phyloP scores from a whole-genome alignment of 257 asterid species.

The Parsonsia alboflavescens region DNA sequence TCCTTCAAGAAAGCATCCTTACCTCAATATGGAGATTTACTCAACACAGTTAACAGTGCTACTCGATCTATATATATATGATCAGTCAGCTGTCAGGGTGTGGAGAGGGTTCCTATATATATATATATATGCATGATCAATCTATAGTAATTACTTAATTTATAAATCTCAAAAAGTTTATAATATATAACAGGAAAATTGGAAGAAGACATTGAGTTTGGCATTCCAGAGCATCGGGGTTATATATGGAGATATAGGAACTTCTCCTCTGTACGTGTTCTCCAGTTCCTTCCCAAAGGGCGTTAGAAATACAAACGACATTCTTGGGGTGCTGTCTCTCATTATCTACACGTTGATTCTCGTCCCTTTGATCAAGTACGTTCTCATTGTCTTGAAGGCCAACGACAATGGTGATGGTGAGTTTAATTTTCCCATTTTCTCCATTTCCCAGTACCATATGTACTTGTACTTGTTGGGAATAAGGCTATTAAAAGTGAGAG shows the following conservation, averaged over 20 bases:
- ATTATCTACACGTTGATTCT: constrained; percentile 61
- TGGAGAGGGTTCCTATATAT: neutral
- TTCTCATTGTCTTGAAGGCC: constrained; percentile 61
- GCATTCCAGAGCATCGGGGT: constrained; percentile 78
- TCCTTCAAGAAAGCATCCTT: too few relatives aligned
- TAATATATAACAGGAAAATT: constrained; percentile 30
- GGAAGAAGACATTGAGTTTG: constrained; percentile 49
- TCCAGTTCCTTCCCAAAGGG: constrained; percentile 42
- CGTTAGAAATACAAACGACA: constrained; percentile 39
- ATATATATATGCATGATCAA: too few relatives aligned
- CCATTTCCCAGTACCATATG: neutral
- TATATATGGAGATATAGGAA: constrained; percentile 82
- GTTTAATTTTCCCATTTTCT: neutral
- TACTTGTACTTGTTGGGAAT: too few relatives aligned
- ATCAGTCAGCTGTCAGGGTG: too few relatives aligned
- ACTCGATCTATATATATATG: too few relatives aligned
- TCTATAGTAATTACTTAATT: too few relatives aligned
- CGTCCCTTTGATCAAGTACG: constrained; percentile 67
- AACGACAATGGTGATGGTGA: constrained; percentile 79
- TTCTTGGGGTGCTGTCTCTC: constrained; percentile 60
- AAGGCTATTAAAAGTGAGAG: too few relatives aligned
- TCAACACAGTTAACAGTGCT: too few relatives aligned
- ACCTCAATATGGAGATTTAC: too few relatives aligned
- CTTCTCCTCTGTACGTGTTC: constrained; percentile 74
- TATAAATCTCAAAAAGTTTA: neutral